Evolutionary conservation across 352 stramenopile genomes (phyloP).

Genomic region (Phytophthora lateralis): DNA sequence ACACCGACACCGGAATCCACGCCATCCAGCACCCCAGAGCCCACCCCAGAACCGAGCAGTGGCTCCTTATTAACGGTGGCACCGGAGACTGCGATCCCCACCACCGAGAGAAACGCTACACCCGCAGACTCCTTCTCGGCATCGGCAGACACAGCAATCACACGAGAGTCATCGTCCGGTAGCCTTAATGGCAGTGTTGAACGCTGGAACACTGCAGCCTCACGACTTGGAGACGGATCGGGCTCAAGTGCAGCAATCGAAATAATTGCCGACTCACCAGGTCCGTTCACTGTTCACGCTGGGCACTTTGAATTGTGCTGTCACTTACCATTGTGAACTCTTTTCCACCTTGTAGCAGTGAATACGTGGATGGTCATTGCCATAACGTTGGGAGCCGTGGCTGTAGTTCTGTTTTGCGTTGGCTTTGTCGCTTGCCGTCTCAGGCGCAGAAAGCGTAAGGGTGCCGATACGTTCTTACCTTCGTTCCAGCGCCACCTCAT

Average conservation of each 20-base stretch:
- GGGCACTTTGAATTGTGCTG: background rate
- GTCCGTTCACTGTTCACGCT: background rate
- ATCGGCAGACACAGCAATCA: constrained; percentile 14
- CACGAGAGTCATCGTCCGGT: constrained; percentile 1
- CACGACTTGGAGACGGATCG: constrained; percentile 5
- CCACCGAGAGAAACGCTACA: constrained; percentile 4
- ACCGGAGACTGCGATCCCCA: constrained; percentile 12
- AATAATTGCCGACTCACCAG: background rate
- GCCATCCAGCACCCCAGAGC: constrained; percentile 10
- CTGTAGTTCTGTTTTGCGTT: constrained; percentile 14
- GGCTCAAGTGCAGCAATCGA: constrained; percentile 18
- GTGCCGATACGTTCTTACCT: background rate
- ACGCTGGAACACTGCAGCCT: constrained; percentile 11
- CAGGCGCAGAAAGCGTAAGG: constrained; percentile 8
- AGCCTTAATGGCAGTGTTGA: constrained; percentile 11
- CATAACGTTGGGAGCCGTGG: constrained; percentile 18
- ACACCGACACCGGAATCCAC: constrained; percentile 5
- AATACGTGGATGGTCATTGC: constrained; percentile 23
- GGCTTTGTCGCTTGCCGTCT: constrained; percentile 11
- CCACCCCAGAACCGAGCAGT: constrained; percentile 13
- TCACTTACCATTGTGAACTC: background rate
- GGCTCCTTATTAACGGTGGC: constrained; percentile 3
- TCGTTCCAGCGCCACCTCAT: constrained; percentile 19
- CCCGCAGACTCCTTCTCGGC: constrained; percentile 11
- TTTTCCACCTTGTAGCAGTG: background rate